Evolutionary conservation across 2,329 filamentous ascomycete species (phyloP).

Genomic region (Paramyrothecium sp.): DNA sequence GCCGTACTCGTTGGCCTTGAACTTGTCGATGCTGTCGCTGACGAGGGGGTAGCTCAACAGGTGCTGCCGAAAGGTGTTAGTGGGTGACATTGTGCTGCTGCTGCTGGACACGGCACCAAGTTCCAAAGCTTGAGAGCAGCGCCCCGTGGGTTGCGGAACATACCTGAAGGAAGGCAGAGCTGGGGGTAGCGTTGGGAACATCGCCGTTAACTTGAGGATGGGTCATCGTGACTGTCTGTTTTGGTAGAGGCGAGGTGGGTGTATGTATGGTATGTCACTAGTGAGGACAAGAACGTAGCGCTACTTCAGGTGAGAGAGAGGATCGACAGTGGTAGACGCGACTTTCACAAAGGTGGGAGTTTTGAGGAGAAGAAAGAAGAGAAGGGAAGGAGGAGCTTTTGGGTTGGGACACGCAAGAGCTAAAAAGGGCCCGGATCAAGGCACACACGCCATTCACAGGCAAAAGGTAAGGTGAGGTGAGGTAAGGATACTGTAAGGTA

Average conservation of each 20-base stretch:
- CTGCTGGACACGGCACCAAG: too few relatives aligned
- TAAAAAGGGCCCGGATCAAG: not conserved
- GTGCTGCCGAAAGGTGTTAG: slow-evolving; percentile 54
- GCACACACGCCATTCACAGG: not conserved
- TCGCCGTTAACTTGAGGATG: slow-evolving; percentile 51
- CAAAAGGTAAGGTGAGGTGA: not conserved
- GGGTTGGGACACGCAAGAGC: not conserved
- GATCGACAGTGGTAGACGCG: not conserved
- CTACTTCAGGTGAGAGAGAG: not conserved
- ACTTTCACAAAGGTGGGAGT: not conserved
- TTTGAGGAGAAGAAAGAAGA: not conserved
- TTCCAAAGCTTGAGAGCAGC: too few relatives aligned
- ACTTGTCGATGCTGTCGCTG: slow-evolving; percentile 71
- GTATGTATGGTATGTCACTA: not conserved
- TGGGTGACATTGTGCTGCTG: too few relatives aligned
- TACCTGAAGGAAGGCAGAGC: slow-evolving; percentile 52
- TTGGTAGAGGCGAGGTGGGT: not conserved
- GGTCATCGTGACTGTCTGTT: slow-evolving; percentile 33
- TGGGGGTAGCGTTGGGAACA: slow-evolving; percentile 37
- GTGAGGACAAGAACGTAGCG: not conserved
- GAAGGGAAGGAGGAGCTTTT: not conserved
- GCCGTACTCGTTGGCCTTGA: slow-evolving; percentile 80
- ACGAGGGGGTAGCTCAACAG: slow-evolving; percentile 82
- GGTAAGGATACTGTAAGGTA: not conserved
- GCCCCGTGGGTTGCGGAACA: slow-evolving; percentile 8